These are phyloP conservation scores for Kwoniella mangroviensis DNA, from an alignment of 768 basidiomycete species.

Conservation along the genomic window DNA sequence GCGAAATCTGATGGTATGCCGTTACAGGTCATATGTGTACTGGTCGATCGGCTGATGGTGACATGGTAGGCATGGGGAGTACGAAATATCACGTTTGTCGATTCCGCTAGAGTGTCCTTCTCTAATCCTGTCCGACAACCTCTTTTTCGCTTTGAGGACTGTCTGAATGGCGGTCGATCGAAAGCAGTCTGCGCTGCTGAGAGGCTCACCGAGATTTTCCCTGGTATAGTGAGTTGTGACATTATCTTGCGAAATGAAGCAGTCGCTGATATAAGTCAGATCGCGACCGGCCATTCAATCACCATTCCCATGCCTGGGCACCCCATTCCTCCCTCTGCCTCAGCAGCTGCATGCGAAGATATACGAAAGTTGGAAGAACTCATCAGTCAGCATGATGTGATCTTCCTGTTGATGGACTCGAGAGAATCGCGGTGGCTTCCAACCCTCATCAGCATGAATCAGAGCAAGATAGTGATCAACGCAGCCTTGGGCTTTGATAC, in stretches of 20 bases:
- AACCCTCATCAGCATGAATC: slow-evolving; percentile 79
- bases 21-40: neutral
- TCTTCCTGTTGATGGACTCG: slow-evolving; percentile 98
- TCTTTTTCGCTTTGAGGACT: slow-evolving; percentile 92
- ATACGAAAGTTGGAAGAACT: slow-evolving; percentile 75
- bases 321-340: slow-evolving; percentile 71
- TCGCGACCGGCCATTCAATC: slow-evolving; percentile 76
- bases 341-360: slow-evolving; percentile 61
- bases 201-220: slow-evolving; percentile 82
- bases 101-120: slow-evolving; percentile 88
- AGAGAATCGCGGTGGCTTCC: slow-evolving; percentile 96
- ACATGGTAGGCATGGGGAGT: slow-evolving; percentile 86
- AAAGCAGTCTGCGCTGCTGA: slow-evolving; percentile 92
- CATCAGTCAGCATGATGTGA: slow-evolving; percentile 81
- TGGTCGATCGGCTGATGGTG: too few species aligned
- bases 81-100: slow-evolving; percentile 87
- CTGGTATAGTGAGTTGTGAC: slow-evolving; percentile 74
- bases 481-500: slow-evolving; percentile 95
- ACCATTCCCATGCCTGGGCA: slow-evolving; percentile 98
- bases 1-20: slow-evolving; percentile 81
- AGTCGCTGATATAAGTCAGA: slow-evolving; percentile 61
- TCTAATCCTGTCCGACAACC: slow-evolving; percentile 98
- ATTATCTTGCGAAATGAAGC: neutral
- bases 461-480: slow-evolving; percentile 93
- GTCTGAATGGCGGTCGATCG: slow-evolving; percentile 85